Conservation (phyloP, 192 early-diverging fungal genomes). For the Gigaspora rosea region DNA sequence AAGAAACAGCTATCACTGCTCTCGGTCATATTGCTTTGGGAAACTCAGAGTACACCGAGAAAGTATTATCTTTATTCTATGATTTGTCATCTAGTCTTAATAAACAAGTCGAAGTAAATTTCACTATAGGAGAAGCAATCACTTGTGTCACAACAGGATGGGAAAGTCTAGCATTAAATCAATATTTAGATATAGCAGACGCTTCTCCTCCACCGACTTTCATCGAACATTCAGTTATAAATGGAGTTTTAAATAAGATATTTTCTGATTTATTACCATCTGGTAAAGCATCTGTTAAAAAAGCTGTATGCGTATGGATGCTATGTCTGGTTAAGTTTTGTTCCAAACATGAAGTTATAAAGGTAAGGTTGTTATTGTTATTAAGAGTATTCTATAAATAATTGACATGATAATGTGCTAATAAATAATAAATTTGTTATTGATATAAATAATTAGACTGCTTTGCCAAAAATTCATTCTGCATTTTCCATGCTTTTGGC, state of each 20-base stretch:
- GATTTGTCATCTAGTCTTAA: conserved; percentile 59
- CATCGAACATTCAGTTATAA: conserved; percentile 39
- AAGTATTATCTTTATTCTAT: conserved; percentile 50
- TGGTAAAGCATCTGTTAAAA: conserved; percentile 56
- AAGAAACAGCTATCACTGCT: conserved; percentile 71
- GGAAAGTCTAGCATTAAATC: conserved; percentile 64
- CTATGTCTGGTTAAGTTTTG: conserved; percentile 78
- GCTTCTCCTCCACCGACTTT: conserved; percentile 31
- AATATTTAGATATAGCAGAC: conserved; percentile 71
- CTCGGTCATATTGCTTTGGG: conserved; percentile 70
- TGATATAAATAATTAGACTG: conserved; percentile 22
- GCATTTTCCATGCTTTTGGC: conserved; percentile 74
- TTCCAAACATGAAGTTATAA: conserved; percentile 48
- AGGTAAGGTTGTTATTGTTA: conserved; percentile 34
- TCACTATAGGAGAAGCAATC: conserved; percentile 83
- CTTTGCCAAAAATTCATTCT: conserved; percentile 68
- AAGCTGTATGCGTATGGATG: conserved; percentile 78
- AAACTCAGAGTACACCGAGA: conserved; percentile 31
- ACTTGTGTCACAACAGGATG: conserved; percentile 65
- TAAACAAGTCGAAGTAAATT: conserved; percentile 84
- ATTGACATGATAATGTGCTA: not conserved
- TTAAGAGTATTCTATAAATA: not conserved
- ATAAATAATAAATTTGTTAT: not conserved
- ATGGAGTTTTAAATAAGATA: conserved; percentile 53
- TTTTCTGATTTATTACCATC: conserved; percentile 56